Evolutionary conservation across 2,329 filamentous ascomycete species (phyloP), one percentile per base, ranked within the genome.

Genomic region (Penicillium aurantiogriseum): DNA sequence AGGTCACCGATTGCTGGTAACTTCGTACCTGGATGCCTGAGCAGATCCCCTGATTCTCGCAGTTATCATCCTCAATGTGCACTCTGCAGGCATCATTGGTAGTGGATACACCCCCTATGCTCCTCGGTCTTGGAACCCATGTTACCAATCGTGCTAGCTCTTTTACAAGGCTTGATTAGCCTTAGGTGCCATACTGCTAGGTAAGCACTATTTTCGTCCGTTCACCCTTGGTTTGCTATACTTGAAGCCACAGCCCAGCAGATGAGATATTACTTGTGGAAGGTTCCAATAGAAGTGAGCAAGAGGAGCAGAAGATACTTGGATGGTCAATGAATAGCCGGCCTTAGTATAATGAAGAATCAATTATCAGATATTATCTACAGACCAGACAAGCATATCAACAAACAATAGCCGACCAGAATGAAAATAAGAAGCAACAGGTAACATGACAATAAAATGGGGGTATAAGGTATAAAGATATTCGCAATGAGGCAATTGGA

Each of bases 131-230:
- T 48, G 31, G 10, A 17, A 25, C 19, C 17, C 11, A 23, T 17
- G 29, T 2, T 23, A 23, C 13, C 1, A 23, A 23, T 21, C 33
- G 13, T 33, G 4, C 7, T 4, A 39, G 21, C 57, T 46, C 35
- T 19, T 50, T 39, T 21, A 38, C 13, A 13, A 9, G 29, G 31
- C 40, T 15, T 33, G 36, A 10, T 45, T 29, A n/a, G 13, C 11
- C 7, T 39, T 27, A 42, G 59, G n/a, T 72, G 59, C 5, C 44
- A 38, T 19, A 63, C 35, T 61, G 6, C 27, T 17, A 33, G 19
- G 19, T 47, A 47, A 47, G 27, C 27, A 21, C n/a, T 21, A 21
- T 15, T 46, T 21, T 46, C 6, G 4, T 17, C n/a, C n/a, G 4
- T 6, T 27, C n/a, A 25, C 21, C 15, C 6, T 27, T 8, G 17